Evolutionary conservation across 106 monocot genomes (phyloP).

Genomic region (Dioscorea zingiberensis): DNA sequence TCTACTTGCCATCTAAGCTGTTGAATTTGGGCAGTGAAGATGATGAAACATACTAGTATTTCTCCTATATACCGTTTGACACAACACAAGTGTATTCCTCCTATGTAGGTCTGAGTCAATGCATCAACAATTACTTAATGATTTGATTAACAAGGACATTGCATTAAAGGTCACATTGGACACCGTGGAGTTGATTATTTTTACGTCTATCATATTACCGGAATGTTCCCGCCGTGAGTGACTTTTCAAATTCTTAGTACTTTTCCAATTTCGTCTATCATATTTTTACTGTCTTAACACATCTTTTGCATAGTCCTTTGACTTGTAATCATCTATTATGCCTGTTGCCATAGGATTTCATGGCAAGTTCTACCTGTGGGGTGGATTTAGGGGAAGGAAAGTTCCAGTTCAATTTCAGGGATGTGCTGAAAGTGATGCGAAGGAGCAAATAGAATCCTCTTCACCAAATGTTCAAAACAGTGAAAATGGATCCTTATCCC

Average conservation of each 20-base stretch:
- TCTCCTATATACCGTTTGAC: background rate
- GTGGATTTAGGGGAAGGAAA: slow-evolving; percentile 2
- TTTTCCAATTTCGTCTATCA: too few species aligned
- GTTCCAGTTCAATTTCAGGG: background rate
- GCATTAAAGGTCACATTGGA: slow-evolving; percentile 30
- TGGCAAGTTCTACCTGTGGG: slow-evolving; percentile 14
- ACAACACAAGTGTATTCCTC: background rate
- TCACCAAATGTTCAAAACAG: too few species aligned
- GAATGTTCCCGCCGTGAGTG: slow-evolving; percentile 37
- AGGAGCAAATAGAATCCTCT: too few species aligned
- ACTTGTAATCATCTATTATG: too few species aligned
- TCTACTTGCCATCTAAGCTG: too few species aligned
- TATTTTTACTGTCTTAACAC: too few species aligned
- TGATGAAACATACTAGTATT: background rate
- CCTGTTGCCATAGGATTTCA: slow-evolving; percentile 10
- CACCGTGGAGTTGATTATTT: slow-evolving; percentile 44
- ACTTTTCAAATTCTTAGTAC: too few species aligned
- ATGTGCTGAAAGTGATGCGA: too few species aligned
- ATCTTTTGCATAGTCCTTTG: too few species aligned
- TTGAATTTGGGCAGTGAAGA: too few species aligned
- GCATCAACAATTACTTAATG: slow-evolving; percentile 25
- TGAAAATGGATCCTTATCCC: too few species aligned
- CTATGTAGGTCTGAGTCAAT: slow-evolving; percentile 19
- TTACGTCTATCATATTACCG: slow-evolving; percentile 41
- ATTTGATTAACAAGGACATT: slow-evolving; percentile 33